Percentiles rank a stretch among this genome's conserved stretches.
Conservation (phyloP, 768 basidiomycete genomes). For the Boletales sp. region DNA sequence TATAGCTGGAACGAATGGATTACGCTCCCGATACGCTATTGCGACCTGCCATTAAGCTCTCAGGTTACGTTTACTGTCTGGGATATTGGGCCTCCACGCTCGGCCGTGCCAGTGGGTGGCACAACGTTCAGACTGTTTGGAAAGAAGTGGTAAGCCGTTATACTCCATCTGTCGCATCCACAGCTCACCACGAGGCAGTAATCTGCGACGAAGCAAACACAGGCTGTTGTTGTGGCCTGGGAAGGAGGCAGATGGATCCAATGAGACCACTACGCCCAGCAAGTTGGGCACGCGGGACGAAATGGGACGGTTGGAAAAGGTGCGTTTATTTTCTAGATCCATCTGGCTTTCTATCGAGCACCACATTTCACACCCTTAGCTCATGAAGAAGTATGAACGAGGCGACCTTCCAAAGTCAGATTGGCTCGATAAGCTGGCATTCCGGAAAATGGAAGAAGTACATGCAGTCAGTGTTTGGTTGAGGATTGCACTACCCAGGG, state of each 20-base stretch:
- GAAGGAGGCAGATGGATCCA: constrained; percentile 80
- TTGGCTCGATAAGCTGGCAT: constrained; percentile 92
- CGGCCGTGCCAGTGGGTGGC: constrained; percentile 83
- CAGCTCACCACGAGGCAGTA: constrained; percentile 45
- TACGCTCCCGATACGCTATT: constrained; percentile 86
- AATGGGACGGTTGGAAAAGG: constrained; percentile 94
- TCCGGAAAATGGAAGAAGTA: constrained; percentile 92
- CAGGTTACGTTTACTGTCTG: constrained; percentile 94
- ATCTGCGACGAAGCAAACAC: constrained; percentile 88
- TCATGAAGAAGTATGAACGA: constrained; percentile 94
- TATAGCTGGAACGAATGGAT: constrained; percentile 95
- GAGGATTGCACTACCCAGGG: not conserved
- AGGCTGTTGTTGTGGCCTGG: constrained; percentile 80
- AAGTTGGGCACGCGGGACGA: constrained; percentile 81
- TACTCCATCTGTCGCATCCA: not conserved
- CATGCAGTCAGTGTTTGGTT: constrained; percentile 62
- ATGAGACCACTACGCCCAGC: constrained; percentile 82
- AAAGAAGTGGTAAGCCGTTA: constrained; percentile 70
- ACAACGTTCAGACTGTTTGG: constrained; percentile 89
- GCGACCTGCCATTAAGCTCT: constrained; percentile 84
- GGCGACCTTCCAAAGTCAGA: constrained; percentile 93
- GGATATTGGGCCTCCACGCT: constrained; percentile 86
- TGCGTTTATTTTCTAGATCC: constrained; percentile 23
- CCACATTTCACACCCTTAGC: constrained; percentile 34
- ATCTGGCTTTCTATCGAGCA: not conserved